These are phyloP conservation scores for Coemansia sp. DNA, from an alignment of 192 early-diverging fungal genomes.

Conservation along the genomic window DNA sequence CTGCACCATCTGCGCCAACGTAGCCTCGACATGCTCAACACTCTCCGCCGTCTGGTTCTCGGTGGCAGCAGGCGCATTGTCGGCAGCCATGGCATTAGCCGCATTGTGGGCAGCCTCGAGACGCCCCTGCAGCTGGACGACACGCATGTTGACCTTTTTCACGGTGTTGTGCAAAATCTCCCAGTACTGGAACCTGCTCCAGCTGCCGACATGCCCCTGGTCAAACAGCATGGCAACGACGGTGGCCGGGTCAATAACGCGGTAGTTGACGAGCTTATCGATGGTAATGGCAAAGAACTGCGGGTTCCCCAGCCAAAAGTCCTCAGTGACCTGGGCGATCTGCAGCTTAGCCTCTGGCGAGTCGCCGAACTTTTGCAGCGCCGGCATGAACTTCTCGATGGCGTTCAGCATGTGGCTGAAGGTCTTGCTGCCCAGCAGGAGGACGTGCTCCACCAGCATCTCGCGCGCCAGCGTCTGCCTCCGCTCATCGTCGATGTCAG, in stretches of 20 bases:
- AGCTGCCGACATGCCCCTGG: slow-evolving; percentile 30
- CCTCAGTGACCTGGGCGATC: slow-evolving; percentile 63
- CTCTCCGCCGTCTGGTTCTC: slow-evolving; percentile 47
- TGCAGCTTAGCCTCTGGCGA: slow-evolving; percentile 66
- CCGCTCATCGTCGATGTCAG: slow-evolving; percentile 34
- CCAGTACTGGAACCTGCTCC: slow-evolving; percentile 71
- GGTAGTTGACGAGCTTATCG: slow-evolving; percentile 95
- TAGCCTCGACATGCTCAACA: slow-evolving; percentile 60
- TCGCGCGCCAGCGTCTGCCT: slow-evolving; percentile 60
- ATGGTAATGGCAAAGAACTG: slow-evolving; percentile 91
- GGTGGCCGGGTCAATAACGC: slow-evolving; percentile 81
- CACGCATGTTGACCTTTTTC: slow-evolving; percentile 83
- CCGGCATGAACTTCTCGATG: slow-evolving; percentile 73
- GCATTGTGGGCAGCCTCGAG: slow-evolving; percentile 23
- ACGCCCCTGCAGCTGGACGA: slow-evolving; percentile 50
- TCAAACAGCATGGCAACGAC: slow-evolving; percentile 82
- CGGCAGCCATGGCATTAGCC: slow-evolving; percentile 32
- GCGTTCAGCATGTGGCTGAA: slow-evolving; percentile 93
- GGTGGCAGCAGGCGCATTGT: not conserved
- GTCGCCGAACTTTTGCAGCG: slow-evolving; percentile 40
- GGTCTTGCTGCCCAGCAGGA: slow-evolving; percentile 88
- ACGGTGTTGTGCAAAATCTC: slow-evolving; percentile 83
- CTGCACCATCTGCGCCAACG: slow-evolving; percentile 63
- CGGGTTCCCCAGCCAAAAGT: slow-evolving; percentile 87
- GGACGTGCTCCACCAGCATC: slow-evolving; percentile 77